Conservation (phyloP, 805 yeast genomes). For the Lachancea mirantina region DNA sequence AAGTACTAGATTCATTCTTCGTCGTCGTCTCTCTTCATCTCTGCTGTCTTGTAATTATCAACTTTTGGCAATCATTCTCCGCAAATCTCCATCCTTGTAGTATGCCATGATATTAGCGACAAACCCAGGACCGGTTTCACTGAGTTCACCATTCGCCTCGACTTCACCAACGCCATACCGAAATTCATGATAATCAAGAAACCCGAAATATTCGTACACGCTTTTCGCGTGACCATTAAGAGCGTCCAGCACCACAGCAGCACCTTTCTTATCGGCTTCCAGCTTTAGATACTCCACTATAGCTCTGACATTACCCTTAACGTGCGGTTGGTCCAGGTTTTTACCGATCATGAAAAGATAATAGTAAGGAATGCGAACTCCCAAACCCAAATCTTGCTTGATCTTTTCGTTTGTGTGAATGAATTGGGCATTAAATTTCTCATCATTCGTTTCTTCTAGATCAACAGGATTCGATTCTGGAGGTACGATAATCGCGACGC, state of each 20-base stretch:
- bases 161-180: conserved; percentile 10
- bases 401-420: conserved; percentile 1
- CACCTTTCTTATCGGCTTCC: conserved; percentile 8
- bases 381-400: conserved; percentile 8
- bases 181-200: conserved; percentile 3
- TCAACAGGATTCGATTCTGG: conserved; percentile 9
- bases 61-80: no score
- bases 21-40: no score
- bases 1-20: no score
- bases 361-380: conserved; percentile 4
- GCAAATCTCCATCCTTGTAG: conserved; percentile 1
- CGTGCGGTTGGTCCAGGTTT: conserved; percentile 7
- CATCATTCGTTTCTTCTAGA: conserved; percentile 10
- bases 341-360: conserved; percentile 11
- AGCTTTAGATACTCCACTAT: conserved; percentile 9
- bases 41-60: no score
- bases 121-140: background rate
- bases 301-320: conserved; percentile 10
- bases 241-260: conserved; percentile 11
- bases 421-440: conserved; percentile 1
- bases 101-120: conserved; percentile 1
- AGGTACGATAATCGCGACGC: conserved; percentile 10
- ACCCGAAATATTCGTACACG: conserved; percentile 2
- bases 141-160: conserved; percentile 8
- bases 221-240: conserved; percentile 5